Evolutionary conservation across 164 flowering plant genomes (phyloP), one percentile per base, ranked within the genome.

Genomic region (Stephania yunnanensis): DNA sequence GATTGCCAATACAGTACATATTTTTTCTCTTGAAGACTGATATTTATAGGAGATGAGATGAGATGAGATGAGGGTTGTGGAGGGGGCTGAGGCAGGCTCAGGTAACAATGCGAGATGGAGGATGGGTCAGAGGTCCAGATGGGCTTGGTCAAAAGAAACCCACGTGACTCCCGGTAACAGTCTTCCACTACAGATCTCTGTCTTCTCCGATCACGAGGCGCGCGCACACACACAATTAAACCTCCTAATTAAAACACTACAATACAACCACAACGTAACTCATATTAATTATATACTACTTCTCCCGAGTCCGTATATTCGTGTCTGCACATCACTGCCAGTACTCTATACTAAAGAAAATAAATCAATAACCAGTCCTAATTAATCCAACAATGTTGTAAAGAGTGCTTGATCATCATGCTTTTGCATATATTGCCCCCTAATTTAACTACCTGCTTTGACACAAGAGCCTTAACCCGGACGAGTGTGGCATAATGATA

Each of bases 131-230:
- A 30, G 74, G 30, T 46, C 20, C 48, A 69, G 70, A 36, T 68
- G 70, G 68, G 68, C 25, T 64, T n/a, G 15, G 71, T 69, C 71
- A 44, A 17, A 68, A 68, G 61, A 22, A 53, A 72, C 74, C 74
- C 74, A 72, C 74, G 74, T 72, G 74, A 72, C 12, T 36, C 10
- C 36, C 46, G 67, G 68, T 30, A 72, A 55, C 74, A 72, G 68
- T 72, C 68, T 72, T 72, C 68, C 46, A 72, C 68, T 22, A 72
- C 61, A 36, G 74, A 72, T 72, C 48, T 58, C 68, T 53, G 66
- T 9, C 46, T 61, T 72, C 74, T 72, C n/a, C 68, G 74, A 72
- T 72, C 74, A 72, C 67, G 68, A 72, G 74, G 73, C 42, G 48
- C 71, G 19, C 30, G n/a, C 25, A n/a, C 13, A 25, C 30, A n/a